Conservation (phyloP, 2,329 filamentous ascomycete species). For the Aureobasidium sp. region DNA sequence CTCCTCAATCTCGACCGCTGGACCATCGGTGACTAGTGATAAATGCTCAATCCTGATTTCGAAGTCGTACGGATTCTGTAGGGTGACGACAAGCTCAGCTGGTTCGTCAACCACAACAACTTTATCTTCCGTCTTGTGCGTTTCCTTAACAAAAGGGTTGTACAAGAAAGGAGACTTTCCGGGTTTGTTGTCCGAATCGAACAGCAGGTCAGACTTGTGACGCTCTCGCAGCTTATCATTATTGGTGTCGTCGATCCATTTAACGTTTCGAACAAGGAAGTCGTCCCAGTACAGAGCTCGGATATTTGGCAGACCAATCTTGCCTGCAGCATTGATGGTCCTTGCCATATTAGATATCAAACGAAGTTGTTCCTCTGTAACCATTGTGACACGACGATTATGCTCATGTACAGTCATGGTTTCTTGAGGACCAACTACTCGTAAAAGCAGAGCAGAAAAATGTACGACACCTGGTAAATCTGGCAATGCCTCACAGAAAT, state of each 20-base stretch:
- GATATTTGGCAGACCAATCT: constrained; percentile 63
- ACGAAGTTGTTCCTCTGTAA: constrained; percentile 75
- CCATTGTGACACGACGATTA: constrained; percentile 56
- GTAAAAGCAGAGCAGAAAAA: constrained; percentile 77
- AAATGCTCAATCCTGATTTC: constrained; percentile 84
- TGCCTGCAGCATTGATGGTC: constrained; percentile 69
- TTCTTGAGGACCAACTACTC: constrained; percentile 62
- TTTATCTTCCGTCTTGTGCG: constrained; percentile 47
- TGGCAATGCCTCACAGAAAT: constrained; percentile 86
- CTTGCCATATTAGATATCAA: constrained; percentile 81
- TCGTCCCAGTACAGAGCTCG: constrained; percentile 94
- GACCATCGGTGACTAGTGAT: constrained; percentile 64
- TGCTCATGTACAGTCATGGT: constrained; percentile 23
- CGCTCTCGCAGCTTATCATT: constrained; percentile 52
- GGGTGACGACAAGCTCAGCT: constrained; percentile 69
- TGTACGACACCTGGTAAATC: constrained; percentile 86
- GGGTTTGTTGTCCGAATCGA: constrained; percentile 7
- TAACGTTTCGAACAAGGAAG: constrained; percentile 74
- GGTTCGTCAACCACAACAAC: constrained; percentile 70
- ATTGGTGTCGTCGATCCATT: constrained; percentile 46
- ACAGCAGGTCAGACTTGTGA: constrained; percentile 20
- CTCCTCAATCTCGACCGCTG: constrained; percentile 59
- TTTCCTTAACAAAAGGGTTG: constrained; percentile 75
- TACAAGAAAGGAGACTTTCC: constrained; percentile 79
- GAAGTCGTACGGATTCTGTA: constrained; percentile 93